A percentile compares a stretch with the other conserved stretches of the same genome.
Conservation (phyloP, 495 filamentous ascomycete genomes). For the Niebla homalea region DNA sequence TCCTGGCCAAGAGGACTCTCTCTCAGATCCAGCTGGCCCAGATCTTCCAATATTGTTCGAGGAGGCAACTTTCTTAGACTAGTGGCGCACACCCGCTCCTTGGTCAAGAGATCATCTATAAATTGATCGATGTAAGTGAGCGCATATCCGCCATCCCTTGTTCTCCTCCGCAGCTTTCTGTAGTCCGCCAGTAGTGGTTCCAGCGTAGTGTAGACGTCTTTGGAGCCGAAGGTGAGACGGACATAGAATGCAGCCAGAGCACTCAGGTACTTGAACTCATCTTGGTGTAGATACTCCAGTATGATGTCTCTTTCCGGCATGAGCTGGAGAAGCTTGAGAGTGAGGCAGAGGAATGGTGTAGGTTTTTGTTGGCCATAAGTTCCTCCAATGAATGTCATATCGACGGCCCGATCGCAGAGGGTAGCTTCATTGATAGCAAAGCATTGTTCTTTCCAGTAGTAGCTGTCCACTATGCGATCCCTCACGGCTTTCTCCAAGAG, state of each 20-base stretch:
- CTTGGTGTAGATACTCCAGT: constrained; percentile 63
- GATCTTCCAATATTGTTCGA: constrained; percentile 73
- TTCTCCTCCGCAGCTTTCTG: constrained; percentile 66
- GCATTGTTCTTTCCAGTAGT: constrained; percentile 98
- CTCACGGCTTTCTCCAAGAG: constrained; percentile 87
- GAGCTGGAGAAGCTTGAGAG: constrained; percentile 88
- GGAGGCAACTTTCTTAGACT: constrained; percentile 84
- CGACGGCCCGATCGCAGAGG: constrained; percentile 77
- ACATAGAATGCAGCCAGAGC: constrained; percentile 86
- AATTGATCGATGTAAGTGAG: constrained; percentile 87
- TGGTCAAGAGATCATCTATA: constrained; percentile 78
- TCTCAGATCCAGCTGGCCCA: constrained; percentile 74
- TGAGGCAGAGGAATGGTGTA: constrained; percentile 84
- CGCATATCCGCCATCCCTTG: constrained; percentile 51
- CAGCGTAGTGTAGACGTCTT: constrained; percentile 63
- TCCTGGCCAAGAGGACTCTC: constrained; percentile 71
- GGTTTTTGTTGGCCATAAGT: constrained; percentile 77
- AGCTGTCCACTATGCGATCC: constrained; percentile 84
- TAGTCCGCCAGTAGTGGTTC: constrained; percentile 76
- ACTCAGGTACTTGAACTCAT: constrained; percentile 80
- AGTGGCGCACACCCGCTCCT: constrained; percentile 82
- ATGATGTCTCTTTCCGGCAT: constrained; percentile 66
- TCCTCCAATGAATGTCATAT: constrained; percentile 72
- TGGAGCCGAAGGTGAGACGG: constrained; percentile 71
- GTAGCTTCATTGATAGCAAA: constrained; percentile 89